phyloP scores from a whole-genome alignment of 331 rosid species.

The Cucumis variabilis region DNA sequence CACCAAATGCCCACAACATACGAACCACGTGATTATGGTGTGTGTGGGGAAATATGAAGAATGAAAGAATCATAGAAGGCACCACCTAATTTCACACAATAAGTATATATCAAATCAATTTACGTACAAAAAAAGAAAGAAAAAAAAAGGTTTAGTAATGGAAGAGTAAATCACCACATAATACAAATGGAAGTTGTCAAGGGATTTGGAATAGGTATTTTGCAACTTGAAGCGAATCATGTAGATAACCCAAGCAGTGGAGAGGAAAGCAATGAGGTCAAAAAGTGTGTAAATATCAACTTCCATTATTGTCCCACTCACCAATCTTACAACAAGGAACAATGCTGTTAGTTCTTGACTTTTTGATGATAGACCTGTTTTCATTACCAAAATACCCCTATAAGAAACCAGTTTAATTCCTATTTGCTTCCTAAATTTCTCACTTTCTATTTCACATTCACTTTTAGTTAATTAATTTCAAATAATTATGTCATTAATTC shows the following conservation, averaged over 20 bases:
- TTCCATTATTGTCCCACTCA: conserved; percentile 49
- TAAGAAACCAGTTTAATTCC: background rate
- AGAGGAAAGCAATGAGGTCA: conserved; percentile 50
- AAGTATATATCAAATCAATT: too few relatives aligned
- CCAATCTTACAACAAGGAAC: conserved; percentile 49
- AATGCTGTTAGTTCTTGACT: conserved; percentile 83
- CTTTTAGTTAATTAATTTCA: too few relatives aligned
- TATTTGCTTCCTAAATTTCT: background rate
- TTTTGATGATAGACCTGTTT: conserved; percentile 71
- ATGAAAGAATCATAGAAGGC: conserved; percentile 56
- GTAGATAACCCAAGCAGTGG: conserved; percentile 66
- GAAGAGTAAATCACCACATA: conserved; percentile 56
- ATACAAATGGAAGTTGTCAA: conserved; percentile 57
- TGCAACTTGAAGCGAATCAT: conserved; percentile 69
- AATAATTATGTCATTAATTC: too few relatives aligned
- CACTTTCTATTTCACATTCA: too few relatives aligned
- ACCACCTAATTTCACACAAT: conserved; percentile 48
- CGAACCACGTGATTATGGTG: background rate
- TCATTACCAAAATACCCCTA: background rate
- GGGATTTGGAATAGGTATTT: conserved; percentile 67
- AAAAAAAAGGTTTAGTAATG: too few relatives aligned
- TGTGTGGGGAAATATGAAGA: conserved; percentile 50
- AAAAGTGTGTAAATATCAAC: conserved; percentile 53
- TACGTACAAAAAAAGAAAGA: too few relatives aligned
- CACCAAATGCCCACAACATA: conserved; percentile 63